Evolutionary conservation across 2,329 filamentous ascomycete genomes (phyloP).

Genomic region (Amylocarpus encephaloides): DNA sequence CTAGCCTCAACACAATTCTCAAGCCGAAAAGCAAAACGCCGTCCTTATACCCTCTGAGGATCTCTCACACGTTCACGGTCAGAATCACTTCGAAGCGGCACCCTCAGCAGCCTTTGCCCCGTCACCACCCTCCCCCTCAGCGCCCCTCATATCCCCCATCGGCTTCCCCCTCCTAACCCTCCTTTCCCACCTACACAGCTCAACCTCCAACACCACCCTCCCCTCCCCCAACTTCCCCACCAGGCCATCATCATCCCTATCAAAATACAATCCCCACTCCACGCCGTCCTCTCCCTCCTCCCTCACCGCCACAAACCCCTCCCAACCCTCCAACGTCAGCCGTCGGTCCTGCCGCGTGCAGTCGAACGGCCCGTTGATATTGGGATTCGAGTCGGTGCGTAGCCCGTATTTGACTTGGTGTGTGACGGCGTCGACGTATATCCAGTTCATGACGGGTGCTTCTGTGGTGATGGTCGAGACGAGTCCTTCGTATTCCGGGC

Average conservation of each 20-base stretch:
- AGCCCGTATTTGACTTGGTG: slow-evolving; percentile 57
- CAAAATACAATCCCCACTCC: slow-evolving; percentile 48
- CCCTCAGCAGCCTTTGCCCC: background rate
- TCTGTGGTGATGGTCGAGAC: slow-evolving; percentile 44
- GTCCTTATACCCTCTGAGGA: no score
- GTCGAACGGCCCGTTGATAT: slow-evolving; percentile 70
- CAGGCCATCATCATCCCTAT: slow-evolving; percentile 42
- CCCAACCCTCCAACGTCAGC: slow-evolving; percentile 59
- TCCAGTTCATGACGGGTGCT: slow-evolving; percentile 60
- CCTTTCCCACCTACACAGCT: slow-evolving; percentile 47
- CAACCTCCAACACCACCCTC: slow-evolving; percentile 48
- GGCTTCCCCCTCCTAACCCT: slow-evolving; percentile 25
- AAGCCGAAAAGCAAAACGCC: no score
- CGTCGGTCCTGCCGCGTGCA: slow-evolving; percentile 47
- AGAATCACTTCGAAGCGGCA: background rate
- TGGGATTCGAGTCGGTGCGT: slow-evolving; percentile 62
- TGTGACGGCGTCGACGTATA: slow-evolving; percentile 55
- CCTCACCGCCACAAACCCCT: slow-evolving; percentile 50
- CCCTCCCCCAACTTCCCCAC: slow-evolving; percentile 40
- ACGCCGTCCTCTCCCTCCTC: slow-evolving; percentile 34
- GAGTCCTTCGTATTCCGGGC: slow-evolving; percentile 39
- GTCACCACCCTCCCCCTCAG: background rate
- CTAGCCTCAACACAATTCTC: no score
- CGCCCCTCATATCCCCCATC: slow-evolving; percentile 12
- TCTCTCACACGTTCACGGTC: no score